Evolutionary conservation across 2,329 filamentous ascomycete species (phyloP), one percentile per base, ranked within the genome.

Genomic region (Colletotrichum brevisporum): DNA sequence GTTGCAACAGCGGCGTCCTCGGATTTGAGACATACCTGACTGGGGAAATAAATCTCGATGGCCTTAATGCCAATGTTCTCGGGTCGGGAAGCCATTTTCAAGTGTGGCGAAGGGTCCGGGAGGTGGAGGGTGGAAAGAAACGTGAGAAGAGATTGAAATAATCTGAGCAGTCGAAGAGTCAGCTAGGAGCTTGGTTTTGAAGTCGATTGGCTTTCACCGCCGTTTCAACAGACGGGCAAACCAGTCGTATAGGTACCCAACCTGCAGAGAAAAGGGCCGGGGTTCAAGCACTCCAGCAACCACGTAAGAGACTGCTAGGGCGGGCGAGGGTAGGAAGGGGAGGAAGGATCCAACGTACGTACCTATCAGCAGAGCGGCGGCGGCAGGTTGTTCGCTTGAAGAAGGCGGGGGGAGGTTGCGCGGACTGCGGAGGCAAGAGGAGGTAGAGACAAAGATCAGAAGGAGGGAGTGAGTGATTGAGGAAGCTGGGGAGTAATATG

Each of bases 41-140:
- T 92, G 73, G 93, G 93, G 79, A 94, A 93, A 83, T 96, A 96
- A 79, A 96, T 89, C 81, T 96, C 93, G 82, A 96, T 93, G 91
- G 92, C 93, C 86, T 96, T 95, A 81, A 96, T 94, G 88, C 93
- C 93, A 82, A 96, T 91, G 84, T 95, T 95, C 83, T 94, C 90
- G 73, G 93, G 92, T 83, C 92, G 91, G 75, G 90, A 81, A 79
- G 92, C 88, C 92, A 94, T 95, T 68, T 71, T 84, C 76, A 73
- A n/a, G 53, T 52, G 53, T 21, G 50, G 8, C 53, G 26, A 54
- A 15, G 43, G 31, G 48, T 43, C 13, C 56, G 36, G n/a, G 47
- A 31, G 27, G 16, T 57, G 24, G 51, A 50, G 26, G 60, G 50
- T 21, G 54, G n/a, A 9, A 59, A 36, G 24, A 54, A 24, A 31